Base-by-base conservation (phyloP, 2,329 filamentous ascomycete genomes). In the Emergomyces orientalis region DNA sequence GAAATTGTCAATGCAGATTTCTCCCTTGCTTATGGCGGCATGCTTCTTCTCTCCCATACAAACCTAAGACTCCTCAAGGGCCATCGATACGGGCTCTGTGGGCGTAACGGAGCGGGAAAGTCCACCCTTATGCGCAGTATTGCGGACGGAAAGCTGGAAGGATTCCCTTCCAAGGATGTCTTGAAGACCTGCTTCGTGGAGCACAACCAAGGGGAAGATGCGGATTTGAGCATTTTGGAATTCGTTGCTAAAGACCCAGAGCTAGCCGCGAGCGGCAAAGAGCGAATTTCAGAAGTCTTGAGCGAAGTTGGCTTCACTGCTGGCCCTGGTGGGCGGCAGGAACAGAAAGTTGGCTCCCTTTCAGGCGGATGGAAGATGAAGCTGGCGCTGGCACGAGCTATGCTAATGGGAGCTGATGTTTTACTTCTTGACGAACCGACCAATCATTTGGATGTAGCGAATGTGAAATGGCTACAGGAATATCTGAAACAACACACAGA, bases 301-400 rank as follows among this genome's bases (percentile, higher is more conserved):
- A 83, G 86, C 59, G 92, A 97, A 75, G 94, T 99, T 71, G 95
- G 95, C 52, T 99, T 99, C 79, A 95, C 90, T 27, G 78, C 89
- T 65, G 93, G 93, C 2, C 91, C 91, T 0, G 89, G 94, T 68
- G 94, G 93, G 64, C 86, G 91, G 65, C 94, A 97, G 77, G 84
- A 87, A 6, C 86, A 97, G 74, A 90, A 88, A 70, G 94, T 99
- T 64, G 94, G 94, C 69, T 97, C 93, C 25, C 80, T 99, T 43
- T 97, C 94, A 52, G 94, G 94, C 78, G 94, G 94, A 74, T 99
- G 94, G 94, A 97, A 97, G 85, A 99, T 99, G 94, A 99, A 99
- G 86, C 81, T 99, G 65, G 94, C 94, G 68, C 79, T 99, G 76
- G 94, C 94, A 60, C 86, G 94, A 71, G 94, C 94, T 67, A 97